Evolutionary conservation across 306 rosid species (phyloP), one percentile per base, ranked within the genome.

Genomic region (Fragaria iinumae): DNA sequence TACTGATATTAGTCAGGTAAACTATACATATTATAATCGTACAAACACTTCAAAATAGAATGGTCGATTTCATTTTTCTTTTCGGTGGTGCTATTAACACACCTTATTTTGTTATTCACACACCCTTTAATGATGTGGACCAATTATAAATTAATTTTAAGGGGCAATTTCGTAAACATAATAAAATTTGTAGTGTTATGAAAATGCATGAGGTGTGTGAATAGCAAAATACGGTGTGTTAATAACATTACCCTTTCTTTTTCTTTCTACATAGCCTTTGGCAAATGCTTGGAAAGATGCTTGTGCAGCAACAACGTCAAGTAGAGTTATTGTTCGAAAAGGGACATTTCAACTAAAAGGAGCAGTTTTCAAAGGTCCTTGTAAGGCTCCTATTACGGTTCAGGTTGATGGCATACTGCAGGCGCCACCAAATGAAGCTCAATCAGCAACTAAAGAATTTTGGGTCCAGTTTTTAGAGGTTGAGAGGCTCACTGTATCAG

Each of bases 331-430:
- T 78, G 64, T 87, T 17, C 72, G 83, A 6, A 3, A 17, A 0
- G 88, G 88, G 14, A 73, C 18, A 21, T 84, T 45, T 45, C 29
- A 39, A 41, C 67, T 83, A 72, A 45, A 36, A 9, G 76, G 5
- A 56, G 16, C 77, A n/a, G 27, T 9, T 14, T 47, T 87, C n/a
- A 39, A 57, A 74, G 87, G 90, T 21, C 90, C 90, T 29, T 87
- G 90, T 32, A 69, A 81, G 63, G 88, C 80, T 23, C 82, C 86
- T 1, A 73, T 87, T 62, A 80, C 80, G 25, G 0, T 87, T 70
- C 77, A 74, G 2, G 64, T 84, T 66, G 72, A 77, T 38, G 88
- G 86, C 13, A 80, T 41, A 9, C 27, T 82, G n/a, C 71, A 67
- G 70, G 86, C 91, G 1, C 88, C 91, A 4, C 4, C 3, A 60